Conservation (phyloP, 2,329 filamentous ascomycete species). For the Ophiostoma pallidulum region DNA sequence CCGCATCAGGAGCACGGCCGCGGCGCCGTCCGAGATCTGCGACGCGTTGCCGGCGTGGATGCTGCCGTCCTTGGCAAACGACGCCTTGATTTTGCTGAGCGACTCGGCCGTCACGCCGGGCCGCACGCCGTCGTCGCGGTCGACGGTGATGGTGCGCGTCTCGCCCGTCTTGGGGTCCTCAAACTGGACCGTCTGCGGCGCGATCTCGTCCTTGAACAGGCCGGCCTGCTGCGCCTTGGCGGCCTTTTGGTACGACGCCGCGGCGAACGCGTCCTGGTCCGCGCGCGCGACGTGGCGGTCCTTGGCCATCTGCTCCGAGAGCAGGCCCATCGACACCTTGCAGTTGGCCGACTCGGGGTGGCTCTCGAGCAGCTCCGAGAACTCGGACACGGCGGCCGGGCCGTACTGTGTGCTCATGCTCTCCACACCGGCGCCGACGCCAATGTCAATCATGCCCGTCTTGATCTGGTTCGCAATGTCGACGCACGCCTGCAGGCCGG, state of each 20-base stretch:
- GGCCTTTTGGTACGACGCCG: constrained; percentile 87
- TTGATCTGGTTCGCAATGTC: constrained; percentile 92
- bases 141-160: constrained; percentile 71
- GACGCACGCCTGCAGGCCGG: constrained; percentile 82
- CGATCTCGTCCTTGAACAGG: constrained; percentile 89
- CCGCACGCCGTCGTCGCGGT: constrained; percentile 79
- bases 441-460: constrained; percentile 87
- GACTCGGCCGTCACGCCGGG: constrained; percentile 78
- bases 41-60: constrained; percentile 96
- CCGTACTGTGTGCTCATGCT: constrained; percentile 93
- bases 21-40: constrained; percentile 92
- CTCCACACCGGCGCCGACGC: constrained; percentile 90
- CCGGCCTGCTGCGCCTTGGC: constrained; percentile 73
- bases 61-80: constrained; percentile 76
- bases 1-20: constrained; percentile 92
- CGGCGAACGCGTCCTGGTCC: constrained; percentile 86
- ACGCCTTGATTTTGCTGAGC: constrained; percentile 80
- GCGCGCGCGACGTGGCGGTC: constrained; percentile 63
- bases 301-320: constrained; percentile 92
- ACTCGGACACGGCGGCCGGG: constrained; percentile 79
- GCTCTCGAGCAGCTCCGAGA: constrained; percentile 77
- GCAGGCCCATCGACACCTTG: constrained; percentile 92
- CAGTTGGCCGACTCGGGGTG: constrained; percentile 82
- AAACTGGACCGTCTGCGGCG: constrained; percentile 74
- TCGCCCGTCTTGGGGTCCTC: constrained; percentile 87